Conservation (phyloP, 176 grass and related monocot species). For the bread wheat (Triticum aestivum) region DNA sequence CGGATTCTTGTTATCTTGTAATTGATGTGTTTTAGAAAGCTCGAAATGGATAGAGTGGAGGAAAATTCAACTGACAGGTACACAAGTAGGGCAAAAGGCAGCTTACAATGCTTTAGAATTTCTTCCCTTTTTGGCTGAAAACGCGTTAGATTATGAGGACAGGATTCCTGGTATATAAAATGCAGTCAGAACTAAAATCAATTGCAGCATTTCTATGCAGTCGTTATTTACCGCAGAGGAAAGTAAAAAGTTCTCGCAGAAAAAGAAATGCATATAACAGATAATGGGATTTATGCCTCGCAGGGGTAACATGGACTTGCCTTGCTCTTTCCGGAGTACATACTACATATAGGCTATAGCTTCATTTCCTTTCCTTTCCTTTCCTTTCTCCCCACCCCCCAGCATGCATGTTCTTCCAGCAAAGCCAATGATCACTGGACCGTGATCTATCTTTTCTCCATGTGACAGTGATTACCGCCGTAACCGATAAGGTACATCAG, state of each 20-base stretch:
- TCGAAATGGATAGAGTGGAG: neutral
- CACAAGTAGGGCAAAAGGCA: constrained; percentile 36
- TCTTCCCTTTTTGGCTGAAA: neutral
- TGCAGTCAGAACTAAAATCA: constrained; percentile 23
- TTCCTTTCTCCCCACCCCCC: constrained; percentile 17
- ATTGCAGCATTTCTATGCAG: neutral
- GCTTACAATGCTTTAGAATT: constrained; percentile 11
- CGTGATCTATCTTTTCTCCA: neutral
- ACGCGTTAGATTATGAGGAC: neutral
- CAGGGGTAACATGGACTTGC: neutral
- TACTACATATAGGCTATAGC: neutral
- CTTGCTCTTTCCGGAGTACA: constrained; percentile 24
- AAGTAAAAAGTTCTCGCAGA: neutral
- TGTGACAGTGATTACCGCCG: neutral
- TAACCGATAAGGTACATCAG: neutral
- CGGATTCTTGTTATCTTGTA: neutral
- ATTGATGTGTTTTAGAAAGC: constrained; percentile 19
- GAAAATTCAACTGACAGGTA: constrained; percentile 15
- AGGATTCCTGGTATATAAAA: neutral
- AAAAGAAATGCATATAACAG: neutral
- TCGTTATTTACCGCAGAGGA: neutral
- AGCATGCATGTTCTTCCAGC: constrained; percentile 33
- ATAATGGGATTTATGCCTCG: neutral
- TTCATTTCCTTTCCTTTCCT: neutral
- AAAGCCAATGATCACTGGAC: constrained; percentile 16